Conservation (phyloP, 495 filamentous ascomycete genomes). For the Penicillium diatomitis region DNA sequence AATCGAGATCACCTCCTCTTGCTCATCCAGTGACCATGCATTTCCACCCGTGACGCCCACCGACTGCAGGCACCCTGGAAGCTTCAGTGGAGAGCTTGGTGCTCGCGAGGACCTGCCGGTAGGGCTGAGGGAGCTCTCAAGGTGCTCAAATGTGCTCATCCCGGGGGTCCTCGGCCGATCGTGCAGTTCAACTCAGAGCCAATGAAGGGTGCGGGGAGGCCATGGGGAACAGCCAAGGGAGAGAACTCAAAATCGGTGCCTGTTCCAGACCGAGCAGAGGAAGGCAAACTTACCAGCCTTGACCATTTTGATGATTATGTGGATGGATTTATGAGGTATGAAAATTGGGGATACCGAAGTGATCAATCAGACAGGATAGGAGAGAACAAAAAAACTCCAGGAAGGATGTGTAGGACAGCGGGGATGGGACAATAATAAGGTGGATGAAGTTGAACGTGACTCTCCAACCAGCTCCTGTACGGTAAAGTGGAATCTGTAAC, state of each 20-base stretch:
- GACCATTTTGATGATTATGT: constrained; percentile 67
- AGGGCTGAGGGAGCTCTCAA: constrained; percentile 30
- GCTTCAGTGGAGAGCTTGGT: constrained; percentile 7
- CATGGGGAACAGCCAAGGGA: background rate
- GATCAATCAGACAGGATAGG: constrained; percentile 4
- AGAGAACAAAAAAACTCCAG: background rate
- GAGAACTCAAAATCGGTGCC: too few species aligned
- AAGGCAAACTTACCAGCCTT: constrained; percentile 70
- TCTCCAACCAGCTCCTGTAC: background rate
- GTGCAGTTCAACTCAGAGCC: background rate
- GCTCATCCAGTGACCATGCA: too few species aligned
- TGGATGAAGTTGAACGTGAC: constrained; percentile 26
- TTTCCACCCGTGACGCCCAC: background rate
- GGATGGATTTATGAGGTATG: constrained; percentile 8
- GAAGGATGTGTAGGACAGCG: background rate
- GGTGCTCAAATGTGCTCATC: constrained; percentile 49
- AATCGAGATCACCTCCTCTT: too few species aligned
- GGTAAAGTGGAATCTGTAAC: too few species aligned
- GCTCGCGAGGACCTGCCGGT: constrained; percentile 20
- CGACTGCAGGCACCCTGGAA: background rate
- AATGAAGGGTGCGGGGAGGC: background rate
- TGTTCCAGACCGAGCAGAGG: background rate
- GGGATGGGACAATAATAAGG: constrained; percentile 21
- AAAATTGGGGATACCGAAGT: background rate
- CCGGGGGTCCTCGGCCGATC: constrained; percentile 23